Base-by-base conservation (phyloP, 2,329 filamentous ascomycete species). In the Juglanconis juglandina region DNA sequence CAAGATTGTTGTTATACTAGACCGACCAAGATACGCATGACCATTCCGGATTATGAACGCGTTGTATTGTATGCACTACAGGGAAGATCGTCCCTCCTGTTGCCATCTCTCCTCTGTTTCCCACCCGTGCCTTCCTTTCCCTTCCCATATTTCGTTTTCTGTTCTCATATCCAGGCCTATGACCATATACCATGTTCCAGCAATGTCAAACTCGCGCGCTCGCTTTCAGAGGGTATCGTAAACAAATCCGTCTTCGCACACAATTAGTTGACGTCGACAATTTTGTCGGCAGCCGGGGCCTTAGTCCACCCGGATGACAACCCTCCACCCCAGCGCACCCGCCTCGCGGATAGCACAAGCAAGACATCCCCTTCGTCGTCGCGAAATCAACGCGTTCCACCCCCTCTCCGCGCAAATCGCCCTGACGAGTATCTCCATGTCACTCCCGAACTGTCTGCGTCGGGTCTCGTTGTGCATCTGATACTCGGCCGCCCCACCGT, bases 301-400 rank as follows among this genome's bases (percentile, higher is more conserved):
- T 66, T 68, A 85, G 56, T 84, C 82, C 32, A 87, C 80, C 55
- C 84, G 76, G 34, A 87, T 81, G n/a, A 91, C 80, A 33, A 91
- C 82, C 66, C 82, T 84, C 78, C 90, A 87, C 2, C 85, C 87
- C 60, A 92, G 70, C 3, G 87, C 89, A 5, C 86, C 85, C 0
- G 89, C 89, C 75, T 94, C 89, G 17, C 90, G 81, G 48, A 94
- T 84, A 46, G 88, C 88, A 72, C 90, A 94, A 3, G 84, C 83
- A 41, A 93, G 72, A 69, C 90, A 94, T 0, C 87, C 89, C 63
- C 88, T 79, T 65, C 85, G 83, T 44, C 81, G 78, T 55, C 88
- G 79, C 63, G 87, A 90, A 64, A 93, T 80, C 17, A 93, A 70
- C 30, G 90, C 89, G 70, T 92, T 89, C 80, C 87, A 87, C 2